Evolutionary conservation across 2,329 filamentous ascomycete genomes (phyloP).

Genomic region (Orbilia ellipsospora): DNA sequence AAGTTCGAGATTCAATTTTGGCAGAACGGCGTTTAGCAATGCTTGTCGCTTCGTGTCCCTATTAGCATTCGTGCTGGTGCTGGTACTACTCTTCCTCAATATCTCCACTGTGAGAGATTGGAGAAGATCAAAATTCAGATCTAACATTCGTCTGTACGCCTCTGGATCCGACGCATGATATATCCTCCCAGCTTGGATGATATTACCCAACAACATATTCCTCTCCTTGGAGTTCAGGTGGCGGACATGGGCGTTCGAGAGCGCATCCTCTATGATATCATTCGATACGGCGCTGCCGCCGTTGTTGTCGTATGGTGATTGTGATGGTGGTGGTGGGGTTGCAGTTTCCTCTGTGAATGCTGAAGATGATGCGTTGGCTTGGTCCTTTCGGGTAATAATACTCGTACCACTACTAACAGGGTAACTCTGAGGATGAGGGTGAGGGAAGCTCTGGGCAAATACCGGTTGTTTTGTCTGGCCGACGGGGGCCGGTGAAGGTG

Average conservation of each 20-base stretch:
- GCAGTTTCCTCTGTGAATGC: conserved; percentile 34
- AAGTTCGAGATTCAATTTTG: conserved; percentile 47
- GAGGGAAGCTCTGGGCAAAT: conserved; percentile 55
- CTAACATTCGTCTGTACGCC: conserved; percentile 40
- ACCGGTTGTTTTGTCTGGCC: conserved; percentile 53
- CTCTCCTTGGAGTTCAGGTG: conserved; percentile 33
- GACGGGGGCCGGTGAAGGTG: conserved; percentile 35
- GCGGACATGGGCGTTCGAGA: conserved; percentile 35
- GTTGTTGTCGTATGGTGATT: conserved; percentile 10
- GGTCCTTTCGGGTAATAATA: conserved; percentile 23
- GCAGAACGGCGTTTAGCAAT: conserved; percentile 39
- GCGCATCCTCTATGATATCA: conserved; percentile 36
- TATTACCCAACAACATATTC: conserved; percentile 31
- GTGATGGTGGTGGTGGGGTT: conserved; percentile 12
- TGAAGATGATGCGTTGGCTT: conserved; percentile 31
- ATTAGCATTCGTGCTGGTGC: not conserved
- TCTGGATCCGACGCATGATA: conserved; percentile 22
- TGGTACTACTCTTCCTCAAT: conserved; percentile 2
- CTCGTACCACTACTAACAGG: conserved; percentile 30
- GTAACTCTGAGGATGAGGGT: conserved; percentile 11
- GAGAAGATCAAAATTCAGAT: conserved; percentile 46
- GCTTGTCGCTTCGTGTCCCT: conserved; percentile 1
- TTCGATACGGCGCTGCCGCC: conserved; percentile 23
- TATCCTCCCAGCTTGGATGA: conserved; percentile 21
- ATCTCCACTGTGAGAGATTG: conserved; percentile 50